A percentile compares a stretch with the other conserved stretches of the same genome.
Conservation (phyloP, 1,284 basidiomycete species). For the Gyrodon tennesseensis region DNA sequence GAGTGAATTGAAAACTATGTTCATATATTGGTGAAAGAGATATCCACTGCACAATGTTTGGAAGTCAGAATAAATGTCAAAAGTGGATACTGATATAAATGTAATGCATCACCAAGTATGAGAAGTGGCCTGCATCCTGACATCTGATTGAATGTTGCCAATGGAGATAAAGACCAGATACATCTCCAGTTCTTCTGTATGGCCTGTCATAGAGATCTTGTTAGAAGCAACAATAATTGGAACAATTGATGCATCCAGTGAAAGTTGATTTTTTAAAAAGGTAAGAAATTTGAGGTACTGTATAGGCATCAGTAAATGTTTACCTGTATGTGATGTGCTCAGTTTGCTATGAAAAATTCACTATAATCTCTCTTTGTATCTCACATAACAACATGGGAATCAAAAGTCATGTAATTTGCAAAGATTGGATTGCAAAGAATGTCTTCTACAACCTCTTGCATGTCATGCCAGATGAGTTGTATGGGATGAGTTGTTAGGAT, state of each 20-base stretch:
- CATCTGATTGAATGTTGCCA: conserved; percentile 16
- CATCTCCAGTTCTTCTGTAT: conserved; percentile 15
- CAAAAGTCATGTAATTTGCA: neutral
- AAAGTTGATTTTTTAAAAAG: conserved; percentile 15
- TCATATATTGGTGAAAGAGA: neutral
- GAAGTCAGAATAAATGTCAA: neutral
- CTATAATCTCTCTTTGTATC: neutral
- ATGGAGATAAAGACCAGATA: conserved; percentile 19
- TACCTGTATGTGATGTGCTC: conserved; percentile 4
- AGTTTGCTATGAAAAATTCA: neutral
- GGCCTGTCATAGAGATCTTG: conserved; percentile 16
- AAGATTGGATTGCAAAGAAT: neutral
- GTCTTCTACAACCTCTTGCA: neutral
- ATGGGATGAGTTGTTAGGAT: no score
- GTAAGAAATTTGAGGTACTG: neutral
- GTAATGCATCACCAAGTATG: conserved; percentile 21
- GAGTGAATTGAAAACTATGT: neutral
- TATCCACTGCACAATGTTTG: neutral
- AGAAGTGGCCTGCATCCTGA: conserved; percentile 16
- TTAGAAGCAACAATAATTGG: conserved; percentile 20
- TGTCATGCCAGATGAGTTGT: neutral
- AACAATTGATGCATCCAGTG: conserved; percentile 14
- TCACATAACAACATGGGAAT: neutral
- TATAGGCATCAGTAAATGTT: neutral
- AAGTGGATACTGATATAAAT: conserved; percentile 13